A percentile compares a stretch with the other conserved stretches of the same genome.
These are phyloP conservation scores for Penicillium sp. DNA, from an alignment of 2,329 filamentous ascomycete species.

Conservation along the genomic window DNA sequence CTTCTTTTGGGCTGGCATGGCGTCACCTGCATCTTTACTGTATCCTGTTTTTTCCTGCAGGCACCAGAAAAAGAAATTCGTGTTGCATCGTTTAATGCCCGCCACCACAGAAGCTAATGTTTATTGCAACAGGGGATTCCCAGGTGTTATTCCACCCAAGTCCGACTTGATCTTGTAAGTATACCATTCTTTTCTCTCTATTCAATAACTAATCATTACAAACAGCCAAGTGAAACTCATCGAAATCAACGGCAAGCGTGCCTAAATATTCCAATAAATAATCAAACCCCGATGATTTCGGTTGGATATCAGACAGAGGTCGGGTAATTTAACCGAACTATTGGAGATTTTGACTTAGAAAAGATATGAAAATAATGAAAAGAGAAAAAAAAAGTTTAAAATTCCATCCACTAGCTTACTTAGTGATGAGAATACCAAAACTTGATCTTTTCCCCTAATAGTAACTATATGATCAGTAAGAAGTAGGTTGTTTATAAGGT, in stretches of 20 bases:
- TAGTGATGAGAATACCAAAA: neutral
- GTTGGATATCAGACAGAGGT: too few species aligned
- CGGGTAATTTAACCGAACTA: neutral
- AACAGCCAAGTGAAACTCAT: constrained; percentile 66
- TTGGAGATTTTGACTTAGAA: neutral
- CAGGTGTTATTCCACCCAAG: constrained; percentile 69
- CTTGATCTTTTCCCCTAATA: neutral
- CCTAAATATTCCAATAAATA: constrained; percentile 1
- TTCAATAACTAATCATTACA: constrained; percentile 8
- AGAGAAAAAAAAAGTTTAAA: neutral
- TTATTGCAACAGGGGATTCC: constrained; percentile 61
- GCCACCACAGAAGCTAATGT: neutral
- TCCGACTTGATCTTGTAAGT: constrained; percentile 82
- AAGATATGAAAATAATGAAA: neutral
- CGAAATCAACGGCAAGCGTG: constrained; percentile 49
- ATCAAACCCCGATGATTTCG: neutral
- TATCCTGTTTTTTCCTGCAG: neutral
- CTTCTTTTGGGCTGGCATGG: neutral
- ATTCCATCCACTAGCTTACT: neutral
- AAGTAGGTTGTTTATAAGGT: too few species aligned
- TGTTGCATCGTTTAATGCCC: neutral
- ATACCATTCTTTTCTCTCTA: constrained; percentile 23
- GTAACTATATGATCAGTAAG: neutral
- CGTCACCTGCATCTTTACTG: constrained; percentile 1
- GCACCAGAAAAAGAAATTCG: neutral